Evolutionary conservation across 2,329 filamentous ascomycete species (phyloP), one percentile per base, ranked within the genome.

Genomic region (Conoideocrella luteorostrata): DNA sequence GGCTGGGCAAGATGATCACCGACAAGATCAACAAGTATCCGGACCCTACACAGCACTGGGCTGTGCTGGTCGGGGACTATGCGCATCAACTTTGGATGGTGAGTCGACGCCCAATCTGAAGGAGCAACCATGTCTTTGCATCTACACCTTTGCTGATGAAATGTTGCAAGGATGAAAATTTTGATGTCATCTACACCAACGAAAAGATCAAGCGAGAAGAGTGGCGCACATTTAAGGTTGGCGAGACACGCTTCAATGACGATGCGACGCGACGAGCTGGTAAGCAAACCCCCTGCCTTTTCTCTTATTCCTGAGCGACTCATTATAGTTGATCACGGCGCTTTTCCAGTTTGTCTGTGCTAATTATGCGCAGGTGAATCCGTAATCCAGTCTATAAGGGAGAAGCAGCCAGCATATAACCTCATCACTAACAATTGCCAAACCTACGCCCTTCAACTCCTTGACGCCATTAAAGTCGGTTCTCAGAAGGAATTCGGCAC

Each of bases 401-500:
- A 66, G 26, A 67, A 62, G 39, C 65, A 68, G 9, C 67, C 74
- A 0, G 71, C 62, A 1, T 80, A 80, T 57, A 78, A 78, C 43
- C 65, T 80, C 44, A 78, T 80, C 54, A 72, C 65, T 49, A 80
- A 80, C 56, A 80, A 80, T 57, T 80, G 76, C 55, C 76, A 80
- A 50, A 78, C 73, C 15, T 79, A 74, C 47, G 75, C 73, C 0
- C 53, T 77, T 12, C 60, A 67, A 35, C 59, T 78, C 12, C 67
- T 79, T 7, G 73, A 78, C 45, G 70, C 72, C 23, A 74, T 79
- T 45, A 72, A 77, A 46, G 63, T 73, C 11, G 70, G 72, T 6
- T 60, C 65, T 11, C 67, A 69, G 45, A 68, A 65, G 34, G 65
- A 78, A 38, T 78, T 79, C 33, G 74, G 67, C 29, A 77, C 75